phyloP scores from a whole-genome alignment of 2,329 filamentous ascomycete genomes.

The Penicillium sclerotigenum region DNA sequence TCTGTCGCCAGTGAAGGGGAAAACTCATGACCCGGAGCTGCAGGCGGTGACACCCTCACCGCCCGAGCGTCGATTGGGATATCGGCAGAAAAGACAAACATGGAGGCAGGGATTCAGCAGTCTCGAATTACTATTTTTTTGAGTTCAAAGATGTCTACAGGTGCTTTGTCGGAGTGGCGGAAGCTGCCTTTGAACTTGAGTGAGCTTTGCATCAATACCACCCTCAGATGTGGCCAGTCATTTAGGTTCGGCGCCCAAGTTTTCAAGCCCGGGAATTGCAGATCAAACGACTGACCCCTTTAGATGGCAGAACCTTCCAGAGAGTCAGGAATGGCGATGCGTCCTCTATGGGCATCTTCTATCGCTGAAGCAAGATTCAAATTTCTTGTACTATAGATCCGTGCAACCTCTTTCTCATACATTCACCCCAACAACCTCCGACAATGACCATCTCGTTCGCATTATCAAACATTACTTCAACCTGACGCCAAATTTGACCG shows the following conservation, averaged over 20 bases:
- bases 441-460: slow-evolving; percentile 64
- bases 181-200: slow-evolving; percentile 77
- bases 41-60: slow-evolving; percentile 24
- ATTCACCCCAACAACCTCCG: slow-evolving; percentile 33
- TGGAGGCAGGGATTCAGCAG: background rate
- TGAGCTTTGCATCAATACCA: slow-evolving; percentile 92
- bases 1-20: slow-evolving; percentile 25
- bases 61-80: slow-evolving; percentile 9
- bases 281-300: slow-evolving; percentile 4
- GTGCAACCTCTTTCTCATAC: slow-evolving; percentile 3
- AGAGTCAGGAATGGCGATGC: slow-evolving; percentile 82
- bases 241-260: slow-evolving; percentile 57
- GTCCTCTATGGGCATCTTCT: slow-evolving; percentile 81
- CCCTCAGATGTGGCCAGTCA: slow-evolving; percentile 89
- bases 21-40: slow-evolving; percentile 31
- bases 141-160: slow-evolving; percentile 3
- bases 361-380: slow-evolving; percentile 76
- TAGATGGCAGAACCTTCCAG: slow-evolving; percentile 77
- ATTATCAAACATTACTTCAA: slow-evolving; percentile 86
- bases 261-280: background rate
- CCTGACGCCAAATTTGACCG: slow-evolving; percentile 68
- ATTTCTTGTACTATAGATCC: slow-evolving; percentile 73
- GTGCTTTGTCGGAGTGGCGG: slow-evolving; percentile 71
- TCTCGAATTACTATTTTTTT: background rate
- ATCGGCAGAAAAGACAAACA: slow-evolving; percentile 1